Conservation (phyloP, 495 filamentous ascomycete genomes). For the Talaromyces proteolyticus region DNA sequence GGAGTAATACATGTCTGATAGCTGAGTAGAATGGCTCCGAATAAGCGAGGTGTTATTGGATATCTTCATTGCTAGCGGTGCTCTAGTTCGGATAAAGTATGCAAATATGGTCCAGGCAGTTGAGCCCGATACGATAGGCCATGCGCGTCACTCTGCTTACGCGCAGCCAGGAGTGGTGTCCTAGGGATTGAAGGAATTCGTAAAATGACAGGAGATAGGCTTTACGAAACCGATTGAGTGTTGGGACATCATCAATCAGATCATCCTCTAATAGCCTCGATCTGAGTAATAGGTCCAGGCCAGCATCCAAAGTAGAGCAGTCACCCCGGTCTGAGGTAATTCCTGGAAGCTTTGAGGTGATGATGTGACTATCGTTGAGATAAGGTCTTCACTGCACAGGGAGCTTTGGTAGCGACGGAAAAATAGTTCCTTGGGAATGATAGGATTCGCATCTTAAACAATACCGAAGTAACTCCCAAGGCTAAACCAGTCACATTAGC, state of each 20-base stretch:
- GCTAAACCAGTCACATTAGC: background rate
- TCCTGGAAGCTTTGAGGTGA: constrained; percentile 18
- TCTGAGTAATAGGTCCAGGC: constrained; percentile 2
- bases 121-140: constrained; percentile 21
- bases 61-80: constrained; percentile 18
- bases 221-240: constrained; percentile 21
- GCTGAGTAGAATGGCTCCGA: background rate
- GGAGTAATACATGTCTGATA: background rate
- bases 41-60: constrained; percentile 17
- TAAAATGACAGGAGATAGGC: constrained; percentile 32
- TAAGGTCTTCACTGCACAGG: constrained; percentile 9
- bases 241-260: constrained; percentile 10
- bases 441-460: constrained; percentile 19
- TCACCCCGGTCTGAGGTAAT: constrained; percentile 2
- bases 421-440: constrained; percentile 19
- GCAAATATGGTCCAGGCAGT: constrained; percentile 11
- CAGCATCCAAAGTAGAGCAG: constrained; percentile 2
- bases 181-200: constrained; percentile 29
- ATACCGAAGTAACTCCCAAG: constrained; percentile 17
- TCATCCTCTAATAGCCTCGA: constrained; percentile 13
- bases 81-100: constrained; percentile 8
- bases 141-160: constrained; percentile 26
- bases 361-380: constrained; percentile 16
- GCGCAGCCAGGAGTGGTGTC: constrained; percentile 22
- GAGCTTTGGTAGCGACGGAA: constrained; percentile 14